These are phyloP conservation scores for Colletotrichum cereale DNA, from an alignment of 2,329 filamentous ascomycete species.

Conservation along the genomic window DNA sequence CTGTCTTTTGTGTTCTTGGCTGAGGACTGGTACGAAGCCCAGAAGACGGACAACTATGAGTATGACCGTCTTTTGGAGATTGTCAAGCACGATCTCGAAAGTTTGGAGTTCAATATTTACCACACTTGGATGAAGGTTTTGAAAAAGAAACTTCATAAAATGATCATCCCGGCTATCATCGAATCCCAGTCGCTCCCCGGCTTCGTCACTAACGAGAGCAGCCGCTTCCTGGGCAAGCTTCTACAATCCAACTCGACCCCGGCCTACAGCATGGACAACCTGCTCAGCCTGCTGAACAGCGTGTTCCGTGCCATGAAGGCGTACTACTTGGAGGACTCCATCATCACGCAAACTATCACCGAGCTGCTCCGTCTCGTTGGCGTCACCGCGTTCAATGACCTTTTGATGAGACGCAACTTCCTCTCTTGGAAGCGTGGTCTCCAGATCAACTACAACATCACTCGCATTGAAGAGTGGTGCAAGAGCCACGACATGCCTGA, in stretches of 20 bases:
- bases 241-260: conserved; percentile 90
- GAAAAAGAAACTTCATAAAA: conserved; percentile 99
- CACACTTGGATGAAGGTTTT: conserved; percentile 99
- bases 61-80: conserved; percentile 98
- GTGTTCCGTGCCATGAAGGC: conserved; percentile 99
- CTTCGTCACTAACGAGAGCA: conserved; percentile 98
- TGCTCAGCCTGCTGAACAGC: conserved; percentile 94
- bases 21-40: conserved; percentile 99
- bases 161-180: conserved; percentile 99
- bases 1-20: conserved; percentile 98
- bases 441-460: conserved; percentile 99
- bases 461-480: conserved; percentile 99
- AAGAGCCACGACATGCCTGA: conserved; percentile 99
- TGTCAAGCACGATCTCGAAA: conserved; percentile 98
- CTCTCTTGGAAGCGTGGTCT: conserved; percentile 98
- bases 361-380: conserved; percentile 93
- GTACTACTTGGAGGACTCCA: conserved; percentile 95
- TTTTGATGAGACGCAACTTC: conserved; percentile 98
- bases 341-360: conserved; percentile 95
- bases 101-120: conserved; percentile 99
- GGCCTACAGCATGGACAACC: conserved; percentile 99
- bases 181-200: conserved; percentile 98
- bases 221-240: conserved; percentile 97
- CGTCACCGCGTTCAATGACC: conserved; percentile 97
- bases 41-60: conserved; percentile 99